Conservation (phyloP, 495 filamentous ascomycete genomes). For the Trichoderma reesei region DNA sequence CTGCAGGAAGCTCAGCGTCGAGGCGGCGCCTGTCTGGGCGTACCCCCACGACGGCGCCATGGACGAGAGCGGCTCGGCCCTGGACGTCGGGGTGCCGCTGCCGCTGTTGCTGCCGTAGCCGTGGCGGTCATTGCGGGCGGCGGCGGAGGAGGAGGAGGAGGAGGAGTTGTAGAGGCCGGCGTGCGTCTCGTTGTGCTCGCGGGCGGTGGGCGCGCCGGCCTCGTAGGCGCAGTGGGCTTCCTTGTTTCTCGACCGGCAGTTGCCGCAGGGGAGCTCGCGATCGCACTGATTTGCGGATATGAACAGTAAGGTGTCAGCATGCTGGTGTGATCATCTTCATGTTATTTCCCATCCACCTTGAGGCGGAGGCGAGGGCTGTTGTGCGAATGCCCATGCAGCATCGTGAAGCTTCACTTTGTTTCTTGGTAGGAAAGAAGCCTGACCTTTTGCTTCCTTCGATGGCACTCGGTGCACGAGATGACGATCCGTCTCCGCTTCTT, state of each 20-base stretch:
- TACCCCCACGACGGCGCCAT: conserved; percentile 38
- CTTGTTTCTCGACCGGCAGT: conserved; percentile 46
- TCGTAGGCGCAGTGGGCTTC: conserved; percentile 41
- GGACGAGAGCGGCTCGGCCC: conserved; percentile 17
- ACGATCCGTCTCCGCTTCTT: conserved; percentile 49
- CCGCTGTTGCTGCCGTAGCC: conserved; percentile 1
- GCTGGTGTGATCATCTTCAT: no score
- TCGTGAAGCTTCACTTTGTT: not conserved
- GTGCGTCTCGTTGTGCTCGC: not conserved
- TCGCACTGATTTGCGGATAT: no score
- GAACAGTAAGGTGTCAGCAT: no score
- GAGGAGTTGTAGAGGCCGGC: not conserved
- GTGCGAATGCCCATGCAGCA: no score
- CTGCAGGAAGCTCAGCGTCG: conserved; percentile 38
- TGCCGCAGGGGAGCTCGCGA: conserved; percentile 49
- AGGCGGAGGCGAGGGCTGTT: no score
- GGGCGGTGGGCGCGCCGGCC: conserved; percentile 26
- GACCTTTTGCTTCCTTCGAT: conserved; percentile 55
- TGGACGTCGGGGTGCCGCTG: conserved; percentile 4
- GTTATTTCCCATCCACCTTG: no score
- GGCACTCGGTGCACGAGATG: conserved; percentile 54
- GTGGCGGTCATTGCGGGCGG: no score
- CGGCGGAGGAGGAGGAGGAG: no score
- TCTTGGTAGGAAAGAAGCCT: no score
- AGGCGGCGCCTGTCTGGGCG: conserved; percentile 31